These are phyloP conservation scores for Corrigiola litoralis DNA, from an alignment of 179 eudicot genomes.

Conservation along the genomic window DNA sequence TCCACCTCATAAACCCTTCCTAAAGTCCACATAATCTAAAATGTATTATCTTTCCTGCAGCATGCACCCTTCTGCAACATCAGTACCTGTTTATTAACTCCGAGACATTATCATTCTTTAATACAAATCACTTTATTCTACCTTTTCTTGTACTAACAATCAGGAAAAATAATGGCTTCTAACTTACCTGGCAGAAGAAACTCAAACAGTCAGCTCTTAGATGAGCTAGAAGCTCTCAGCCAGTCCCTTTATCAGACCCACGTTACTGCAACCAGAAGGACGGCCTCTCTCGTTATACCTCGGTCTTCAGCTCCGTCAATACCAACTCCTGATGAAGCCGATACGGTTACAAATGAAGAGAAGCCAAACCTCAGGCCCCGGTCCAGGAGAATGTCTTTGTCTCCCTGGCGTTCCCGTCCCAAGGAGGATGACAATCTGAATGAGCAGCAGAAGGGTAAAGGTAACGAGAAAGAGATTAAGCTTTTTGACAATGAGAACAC, in stretches of 20 bases:
- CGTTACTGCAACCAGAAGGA: slow-evolving; percentile 47
- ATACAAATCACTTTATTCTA: background rate
- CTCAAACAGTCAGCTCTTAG: slow-evolving; percentile 61
- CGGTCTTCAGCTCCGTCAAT: slow-evolving; percentile 52
- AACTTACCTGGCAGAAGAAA: slow-evolving; percentile 29
- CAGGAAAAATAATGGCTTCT: slow-evolving; percentile 26
- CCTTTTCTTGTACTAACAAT: background rate
- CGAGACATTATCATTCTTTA: slow-evolving; percentile 2
- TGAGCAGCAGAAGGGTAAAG: slow-evolving; percentile 13
- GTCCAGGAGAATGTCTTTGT: slow-evolving; percentile 74
- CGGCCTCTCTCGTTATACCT: slow-evolving; percentile 76
- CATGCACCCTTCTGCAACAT: background rate
- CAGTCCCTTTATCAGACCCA: slow-evolving; percentile 66
- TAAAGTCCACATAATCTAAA: slow-evolving; percentile 7
- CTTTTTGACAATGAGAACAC: slow-evolving; percentile 30
- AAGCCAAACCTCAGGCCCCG: slow-evolving; percentile 46
- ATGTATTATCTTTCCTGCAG: slow-evolving; percentile 7
- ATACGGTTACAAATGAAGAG: slow-evolving; percentile 16
- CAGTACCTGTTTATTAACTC: background rate
- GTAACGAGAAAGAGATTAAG: slow-evolving; percentile 20
- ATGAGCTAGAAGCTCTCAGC: slow-evolving; percentile 80
- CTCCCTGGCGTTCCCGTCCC: slow-evolving; percentile 82
- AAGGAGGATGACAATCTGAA: slow-evolving; percentile 25
- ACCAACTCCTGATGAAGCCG: slow-evolving; percentile 37
- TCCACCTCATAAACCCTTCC: slow-evolving; percentile 22